Percentiles rank a stretch among this genome's conserved stretches.
Evolutionary conservation across 306 rosid species (phyloP).

Genomic region (Ormosia emarginata): DNA sequence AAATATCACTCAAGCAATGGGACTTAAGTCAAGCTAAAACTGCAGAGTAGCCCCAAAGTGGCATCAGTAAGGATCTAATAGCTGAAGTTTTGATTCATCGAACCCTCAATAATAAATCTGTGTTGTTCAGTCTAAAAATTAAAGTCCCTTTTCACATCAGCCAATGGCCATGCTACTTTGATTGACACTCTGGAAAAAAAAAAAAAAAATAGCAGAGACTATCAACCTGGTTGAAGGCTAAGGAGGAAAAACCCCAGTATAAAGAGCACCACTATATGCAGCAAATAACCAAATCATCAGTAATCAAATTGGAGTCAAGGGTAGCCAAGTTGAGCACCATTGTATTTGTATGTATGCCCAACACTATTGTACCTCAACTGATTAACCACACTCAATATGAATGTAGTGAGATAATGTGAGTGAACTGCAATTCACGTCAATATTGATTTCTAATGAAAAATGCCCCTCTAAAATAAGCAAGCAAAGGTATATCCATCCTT

Average conservation of each 20-base stretch:
- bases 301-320: background rate
- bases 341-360: background rate
- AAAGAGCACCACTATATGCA: background rate
- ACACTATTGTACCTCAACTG: background rate
- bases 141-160: background rate
- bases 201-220: background rate
- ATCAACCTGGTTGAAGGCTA: background rate
- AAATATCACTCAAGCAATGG: background rate
- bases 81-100: background rate
- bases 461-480: too few relatives aligned
- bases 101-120: background rate
- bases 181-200: background rate
- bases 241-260: background rate
- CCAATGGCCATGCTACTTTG: background rate
- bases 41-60: background rate
- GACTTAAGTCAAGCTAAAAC: background rate
- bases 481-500: too few relatives aligned
- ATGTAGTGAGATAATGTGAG: background rate
- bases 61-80: background rate
- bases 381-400: background rate
- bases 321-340: background rate
- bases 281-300: background rate
- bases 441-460: background rate
- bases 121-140: background rate
- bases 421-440: background rate